These are phyloP conservation scores for Vitis vinifera DNA, from an alignment of 164 flowering plant species.

Conservation along the genomic window DNA sequence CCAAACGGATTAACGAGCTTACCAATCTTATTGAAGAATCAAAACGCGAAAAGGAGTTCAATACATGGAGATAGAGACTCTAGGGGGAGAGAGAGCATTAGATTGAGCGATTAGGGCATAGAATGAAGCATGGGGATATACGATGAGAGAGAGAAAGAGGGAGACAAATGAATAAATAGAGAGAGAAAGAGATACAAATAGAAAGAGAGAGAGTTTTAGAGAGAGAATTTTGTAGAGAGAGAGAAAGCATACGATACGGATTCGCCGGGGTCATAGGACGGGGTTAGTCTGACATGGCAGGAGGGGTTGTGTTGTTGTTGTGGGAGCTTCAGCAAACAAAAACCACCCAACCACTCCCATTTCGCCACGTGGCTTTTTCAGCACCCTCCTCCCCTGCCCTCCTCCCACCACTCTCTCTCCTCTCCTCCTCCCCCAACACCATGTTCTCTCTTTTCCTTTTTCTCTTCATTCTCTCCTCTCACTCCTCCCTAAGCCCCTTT, in stretches of 20 bases:
- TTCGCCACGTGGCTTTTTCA: conserved; percentile 40
- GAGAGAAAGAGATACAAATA: conserved; percentile 21
- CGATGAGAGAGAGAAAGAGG: conserved; percentile 14
- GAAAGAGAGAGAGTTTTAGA: conserved; percentile 20
- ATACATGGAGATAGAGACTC: not conserved
- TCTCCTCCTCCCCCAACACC: conserved; percentile 1
- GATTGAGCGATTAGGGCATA: conserved; percentile 15
- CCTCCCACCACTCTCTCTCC: not conserved
- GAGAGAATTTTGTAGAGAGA: conserved; percentile 21
- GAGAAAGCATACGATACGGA: conserved; percentile 52
- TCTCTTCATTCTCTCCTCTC: not conserved
- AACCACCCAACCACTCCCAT: conserved; percentile 21
- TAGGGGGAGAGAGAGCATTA: conserved; percentile 3
- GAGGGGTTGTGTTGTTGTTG: conserved; percentile 3
- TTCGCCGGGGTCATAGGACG: conserved; percentile 73
- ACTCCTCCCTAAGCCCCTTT: not conserved
- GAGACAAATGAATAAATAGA: conserved; percentile 25
- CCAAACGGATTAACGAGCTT: conserved; percentile 18
- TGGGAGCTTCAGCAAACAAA: conserved; percentile 1
- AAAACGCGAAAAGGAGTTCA: not conserved
- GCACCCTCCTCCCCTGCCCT: conserved; percentile 6
- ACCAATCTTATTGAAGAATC: conserved; percentile 20
- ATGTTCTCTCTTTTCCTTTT: not conserved
- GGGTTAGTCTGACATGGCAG: conserved; percentile 69
- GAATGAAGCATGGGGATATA: conserved; percentile 1